These are phyloP conservation scores for Gardenia jasminoides DNA, from an alignment of 257 asterid genomes.

Conservation along the genomic window DNA sequence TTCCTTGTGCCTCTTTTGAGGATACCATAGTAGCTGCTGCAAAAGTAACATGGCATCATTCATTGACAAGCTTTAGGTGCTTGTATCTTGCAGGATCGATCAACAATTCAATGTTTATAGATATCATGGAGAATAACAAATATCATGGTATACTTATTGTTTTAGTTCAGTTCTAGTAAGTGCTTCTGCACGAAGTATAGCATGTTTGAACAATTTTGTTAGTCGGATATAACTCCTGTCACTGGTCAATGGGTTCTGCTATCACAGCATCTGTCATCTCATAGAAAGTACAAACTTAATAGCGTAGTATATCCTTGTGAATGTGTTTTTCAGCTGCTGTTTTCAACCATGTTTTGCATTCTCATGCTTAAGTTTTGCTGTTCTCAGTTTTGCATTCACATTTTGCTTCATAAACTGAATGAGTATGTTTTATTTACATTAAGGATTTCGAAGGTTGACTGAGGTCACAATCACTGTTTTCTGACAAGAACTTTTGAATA, in stretches of 20 bases:
- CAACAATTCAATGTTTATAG: conserved; percentile 70
- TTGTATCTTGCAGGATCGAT: conserved; percentile 58
- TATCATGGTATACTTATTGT: conserved; percentile 51
- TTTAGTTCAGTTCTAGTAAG: conserved; percentile 9
- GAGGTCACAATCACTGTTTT: background rate
- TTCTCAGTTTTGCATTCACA: background rate
- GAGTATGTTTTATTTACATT: background rate
- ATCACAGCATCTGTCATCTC: background rate
- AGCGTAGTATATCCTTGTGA: background rate
- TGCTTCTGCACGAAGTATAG: background rate
- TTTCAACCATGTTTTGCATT: background rate
- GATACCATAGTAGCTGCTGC: background rate
- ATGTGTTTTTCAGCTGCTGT: background rate
- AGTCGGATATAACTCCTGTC: background rate
- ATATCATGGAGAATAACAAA: conserved; percentile 90
- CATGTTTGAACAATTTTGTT: background rate
- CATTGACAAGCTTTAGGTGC: conserved; percentile 32
- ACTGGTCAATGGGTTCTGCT: background rate
- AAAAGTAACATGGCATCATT: conserved; percentile 11
- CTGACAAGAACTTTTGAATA: background rate
- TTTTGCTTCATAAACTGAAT: background rate
- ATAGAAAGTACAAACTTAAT: background rate
- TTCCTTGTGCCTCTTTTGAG: conserved; percentile 6
- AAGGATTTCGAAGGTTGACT: background rate
- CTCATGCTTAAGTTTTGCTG: background rate